Evolutionary conservation across 805 yeast species (phyloP).

Genomic region (Allodekkera sacchari): DNA sequence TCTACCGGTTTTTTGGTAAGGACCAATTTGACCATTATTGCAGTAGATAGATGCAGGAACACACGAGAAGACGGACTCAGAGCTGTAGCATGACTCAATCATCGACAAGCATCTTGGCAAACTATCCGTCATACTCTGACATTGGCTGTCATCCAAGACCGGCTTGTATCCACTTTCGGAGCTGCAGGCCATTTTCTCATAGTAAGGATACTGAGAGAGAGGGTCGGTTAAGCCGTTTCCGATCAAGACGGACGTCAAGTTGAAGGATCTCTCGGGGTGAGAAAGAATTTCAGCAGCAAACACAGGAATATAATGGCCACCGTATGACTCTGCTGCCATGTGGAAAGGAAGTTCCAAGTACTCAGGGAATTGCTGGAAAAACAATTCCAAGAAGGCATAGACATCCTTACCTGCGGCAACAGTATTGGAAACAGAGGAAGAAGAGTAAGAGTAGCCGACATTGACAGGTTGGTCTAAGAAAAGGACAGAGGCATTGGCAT

Average conservation of each 20-base stretch:
- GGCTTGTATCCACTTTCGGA: conserved; percentile 68
- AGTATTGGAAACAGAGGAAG: conserved; percentile 52
- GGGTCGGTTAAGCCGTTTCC: conserved; percentile 94
- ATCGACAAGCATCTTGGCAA: conserved; percentile 58
- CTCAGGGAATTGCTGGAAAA: conserved; percentile 78
- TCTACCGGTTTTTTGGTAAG: conserved; percentile 47
- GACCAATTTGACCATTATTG: conserved; percentile 54
- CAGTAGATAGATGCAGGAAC: conserved; percentile 59
- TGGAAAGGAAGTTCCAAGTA: conserved; percentile 53
- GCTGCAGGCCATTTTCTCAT: conserved; percentile 94
- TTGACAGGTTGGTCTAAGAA: conserved; percentile 92
- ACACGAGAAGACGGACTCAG: conserved; percentile 49
- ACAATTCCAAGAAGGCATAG: conserved; percentile 71
- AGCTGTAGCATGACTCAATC: conserved; percentile 56
- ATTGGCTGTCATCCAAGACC: conserved; percentile 60
- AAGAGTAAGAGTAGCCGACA: conserved; percentile 84
- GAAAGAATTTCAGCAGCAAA: conserved; percentile 50
- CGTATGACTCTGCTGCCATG: conserved; percentile 79
- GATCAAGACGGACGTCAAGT: conserved; percentile 71
- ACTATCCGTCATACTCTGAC: conserved; percentile 54
- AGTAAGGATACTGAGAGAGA: conserved; percentile 64
- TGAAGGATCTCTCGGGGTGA: conserved; percentile 47
- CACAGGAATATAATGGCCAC: conserved; percentile 76
- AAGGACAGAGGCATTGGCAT: conserved; percentile 79
- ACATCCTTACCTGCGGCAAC: conserved; percentile 85